Evolutionary conservation across 192 early-diverging fungal species (phyloP).

Genomic region (Glomus cerebriforme): DNA sequence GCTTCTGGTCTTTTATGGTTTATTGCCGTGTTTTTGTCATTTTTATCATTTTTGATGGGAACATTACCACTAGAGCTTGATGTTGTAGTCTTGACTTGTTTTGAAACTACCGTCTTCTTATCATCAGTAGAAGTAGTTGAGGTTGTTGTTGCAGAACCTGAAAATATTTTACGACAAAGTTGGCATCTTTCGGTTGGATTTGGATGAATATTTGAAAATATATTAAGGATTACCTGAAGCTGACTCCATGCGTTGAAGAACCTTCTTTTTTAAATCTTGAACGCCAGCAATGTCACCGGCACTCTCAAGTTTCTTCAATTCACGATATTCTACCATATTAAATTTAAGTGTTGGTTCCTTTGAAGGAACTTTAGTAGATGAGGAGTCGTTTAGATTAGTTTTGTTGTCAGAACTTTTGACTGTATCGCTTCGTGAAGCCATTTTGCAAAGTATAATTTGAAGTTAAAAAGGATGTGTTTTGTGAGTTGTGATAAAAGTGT

Average conservation of each 20-base stretch:
- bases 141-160: not conserved
- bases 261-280: not conserved
- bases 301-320: not conserved
- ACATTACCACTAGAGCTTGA: not conserved
- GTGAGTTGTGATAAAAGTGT: too few relatives aligned
- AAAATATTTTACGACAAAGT: too few relatives aligned
- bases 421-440: not conserved
- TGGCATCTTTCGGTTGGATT: not conserved
- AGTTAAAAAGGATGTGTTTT: too few relatives aligned
- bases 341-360: not conserved
- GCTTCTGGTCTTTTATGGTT: not conserved
- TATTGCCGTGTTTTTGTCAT: not conserved
- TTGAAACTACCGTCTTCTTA: not conserved
- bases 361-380: not conserved
- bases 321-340: not conserved
- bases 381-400: not conserved
- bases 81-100: not conserved
- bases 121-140: not conserved
- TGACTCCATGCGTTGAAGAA: not conserved
- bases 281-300: not conserved
- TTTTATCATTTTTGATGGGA: not conserved
- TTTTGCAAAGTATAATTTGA: not conserved
- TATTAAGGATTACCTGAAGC: not conserved
- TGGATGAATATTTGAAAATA: not conserved
- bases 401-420: not conserved